Percentiles rank a stretch among this genome's conserved stretches.
Conservation (phyloP, 139 green algal species). For the Haematococcus lacustris region DNA sequence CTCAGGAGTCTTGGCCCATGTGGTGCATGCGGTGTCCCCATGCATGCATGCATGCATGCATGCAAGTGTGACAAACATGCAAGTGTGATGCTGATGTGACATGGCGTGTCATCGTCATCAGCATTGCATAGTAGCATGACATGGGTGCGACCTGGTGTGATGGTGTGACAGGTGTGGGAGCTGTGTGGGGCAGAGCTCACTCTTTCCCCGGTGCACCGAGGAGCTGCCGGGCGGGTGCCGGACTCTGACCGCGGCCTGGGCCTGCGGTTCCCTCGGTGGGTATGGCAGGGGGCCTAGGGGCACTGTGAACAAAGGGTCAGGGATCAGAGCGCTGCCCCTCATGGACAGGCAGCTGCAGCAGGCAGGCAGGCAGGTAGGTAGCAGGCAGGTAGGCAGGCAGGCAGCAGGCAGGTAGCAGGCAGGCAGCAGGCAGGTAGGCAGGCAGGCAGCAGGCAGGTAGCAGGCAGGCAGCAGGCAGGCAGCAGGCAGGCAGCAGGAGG, state of each 20-base stretch:
- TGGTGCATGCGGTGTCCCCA: no score
- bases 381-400: no score
- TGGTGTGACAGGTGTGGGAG: not conserved
- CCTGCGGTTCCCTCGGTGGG: constrained; percentile 62
- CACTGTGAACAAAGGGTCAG: not conserved
- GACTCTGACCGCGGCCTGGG: constrained; percentile 44
- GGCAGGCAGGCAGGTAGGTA: not conserved
- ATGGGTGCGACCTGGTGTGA: no score
- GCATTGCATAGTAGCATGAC: no score
- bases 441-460: not conserved
- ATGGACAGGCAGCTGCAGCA: not conserved
- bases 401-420: no score
- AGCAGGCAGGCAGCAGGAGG: not conserved
- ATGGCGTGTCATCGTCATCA: no score
- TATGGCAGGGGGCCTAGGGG: constrained; percentile 12
- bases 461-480: not conserved
- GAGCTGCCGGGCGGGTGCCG: constrained; percentile 14
- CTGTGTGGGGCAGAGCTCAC: constrained; percentile 62
- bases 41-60: no score
- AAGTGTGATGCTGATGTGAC: no score
- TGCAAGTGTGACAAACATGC: no score
- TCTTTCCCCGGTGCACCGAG: constrained; percentile 62
- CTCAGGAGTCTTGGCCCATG: no score
- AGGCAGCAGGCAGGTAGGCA: not conserved
- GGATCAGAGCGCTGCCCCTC: not conserved